Evolutionary conservation across 1,284 basidiomycete species (phyloP).

Genomic region (Ganoderma resinaceum): DNA sequence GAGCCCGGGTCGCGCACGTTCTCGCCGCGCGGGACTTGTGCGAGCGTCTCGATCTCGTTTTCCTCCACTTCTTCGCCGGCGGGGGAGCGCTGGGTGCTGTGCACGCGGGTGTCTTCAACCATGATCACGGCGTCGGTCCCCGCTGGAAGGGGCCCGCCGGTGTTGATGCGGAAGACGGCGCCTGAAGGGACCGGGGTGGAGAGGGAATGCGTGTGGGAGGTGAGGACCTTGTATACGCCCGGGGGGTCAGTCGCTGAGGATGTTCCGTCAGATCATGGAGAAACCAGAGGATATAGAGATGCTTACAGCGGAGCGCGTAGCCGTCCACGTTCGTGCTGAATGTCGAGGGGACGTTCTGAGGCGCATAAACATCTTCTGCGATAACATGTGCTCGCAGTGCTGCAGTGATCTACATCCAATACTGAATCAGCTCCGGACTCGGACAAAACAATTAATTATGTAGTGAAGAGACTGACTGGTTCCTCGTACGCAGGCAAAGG

Average conservation of each 20-base stretch:
- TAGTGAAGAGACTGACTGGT: conserved; percentile 39
- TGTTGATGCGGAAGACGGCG: conserved; percentile 79
- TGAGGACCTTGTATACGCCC: conserved; percentile 77
- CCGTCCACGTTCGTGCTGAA: conserved; percentile 88
- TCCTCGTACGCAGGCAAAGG: conserved; percentile 43
- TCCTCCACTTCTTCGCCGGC: conserved; percentile 59
- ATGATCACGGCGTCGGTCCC: conserved; percentile 86
- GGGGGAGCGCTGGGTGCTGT: conserved; percentile 50
- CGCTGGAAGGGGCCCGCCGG: conserved; percentile 76
- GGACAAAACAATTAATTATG: not conserved
- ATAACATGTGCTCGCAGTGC: conserved; percentile 71
- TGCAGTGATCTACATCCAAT: conserved; percentile 55
- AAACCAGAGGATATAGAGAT: conserved; percentile 27
- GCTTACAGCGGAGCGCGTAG: conserved; percentile 77
- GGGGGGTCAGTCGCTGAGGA: conserved; percentile 61
- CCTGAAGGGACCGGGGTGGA: conserved; percentile 53
- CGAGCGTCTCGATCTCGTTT: conserved; percentile 69
- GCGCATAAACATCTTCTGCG: conserved; percentile 76
- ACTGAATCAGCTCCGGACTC: not conserved
- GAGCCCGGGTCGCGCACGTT: conserved; percentile 80
- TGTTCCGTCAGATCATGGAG: not conserved
- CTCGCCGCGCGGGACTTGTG: conserved; percentile 68
- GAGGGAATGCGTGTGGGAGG: conserved; percentile 55
- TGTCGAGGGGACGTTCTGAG: conserved; percentile 65
- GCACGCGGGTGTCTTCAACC: conserved; percentile 89